Base-by-base conservation (phyloP, 2,329 filamentous ascomycete species). In the Fusarium coicis region DNA sequence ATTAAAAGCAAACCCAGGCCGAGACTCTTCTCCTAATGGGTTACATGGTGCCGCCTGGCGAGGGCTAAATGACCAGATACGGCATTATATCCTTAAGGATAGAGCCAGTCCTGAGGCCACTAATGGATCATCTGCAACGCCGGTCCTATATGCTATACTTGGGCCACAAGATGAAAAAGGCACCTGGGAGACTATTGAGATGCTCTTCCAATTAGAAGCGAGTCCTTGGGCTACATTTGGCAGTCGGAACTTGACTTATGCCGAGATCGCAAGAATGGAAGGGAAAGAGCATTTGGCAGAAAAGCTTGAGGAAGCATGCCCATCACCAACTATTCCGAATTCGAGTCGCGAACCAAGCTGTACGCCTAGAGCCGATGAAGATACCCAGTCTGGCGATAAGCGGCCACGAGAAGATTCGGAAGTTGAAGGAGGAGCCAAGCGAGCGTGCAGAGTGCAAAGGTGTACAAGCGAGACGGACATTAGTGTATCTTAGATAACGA, bases 381-480 rank as follows among this genome's bases (percentile, higher is more conserved):
- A 90, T 62, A 87, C 89, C 74, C 88, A 89, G 46, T 85, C 87
- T 14, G 87, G 88, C 8, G 87, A 85, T 72, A 90, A 91, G 80
- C 84, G 89, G 32, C 85, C 87, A 19, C 83, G 88, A 59, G 88
- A 89, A 52, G 89, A 90, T 59, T 83, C 80, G 1, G 84, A 85
- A 56, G 79, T 72, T 26, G 82, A 80, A 5, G 83, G 79, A n/a
- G 84, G 84, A 26, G 83, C 82, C 7, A 85, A 85, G 78, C 78
- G 84, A 65, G 81, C 83, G 6, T 78, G 84, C 39, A 84, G 84
- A 66, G 80, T 79, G 26, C 2, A 11, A 44, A 44, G n/a, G 42
- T 26, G 15, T 44, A 10, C 5, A 26, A 26, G 10, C n/a, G 15
- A 44, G 23, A 10, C 3, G 4, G n/a, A 44, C 15, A 44, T 44